Evolutionary conservation across 352 stramenopile species (phyloP).

Genomic region (Phytophthora cactorum): DNA sequence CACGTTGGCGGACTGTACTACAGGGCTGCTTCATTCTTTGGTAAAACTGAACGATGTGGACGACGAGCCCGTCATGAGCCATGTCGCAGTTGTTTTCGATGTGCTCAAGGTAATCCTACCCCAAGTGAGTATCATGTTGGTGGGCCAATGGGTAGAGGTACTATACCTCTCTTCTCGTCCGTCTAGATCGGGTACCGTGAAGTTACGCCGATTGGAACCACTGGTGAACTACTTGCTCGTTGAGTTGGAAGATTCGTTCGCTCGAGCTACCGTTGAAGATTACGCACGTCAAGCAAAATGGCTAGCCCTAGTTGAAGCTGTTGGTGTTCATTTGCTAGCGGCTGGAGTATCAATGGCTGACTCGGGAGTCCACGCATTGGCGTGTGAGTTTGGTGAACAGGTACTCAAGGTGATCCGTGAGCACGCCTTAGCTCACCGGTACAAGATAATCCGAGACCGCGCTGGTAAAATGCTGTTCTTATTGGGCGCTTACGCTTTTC

Average conservation of each 20-base stretch:
- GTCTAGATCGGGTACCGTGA: slow-evolving; percentile 30
- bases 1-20: slow-evolving; percentile 60
- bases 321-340: slow-evolving; percentile 56
- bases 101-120: slow-evolving; percentile 55
- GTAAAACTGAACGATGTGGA: slow-evolving; percentile 33
- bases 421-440: slow-evolving; percentile 68
- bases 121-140: slow-evolving; percentile 62
- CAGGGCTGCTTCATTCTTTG: slow-evolving; percentile 51
- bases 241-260: slow-evolving; percentile 68
- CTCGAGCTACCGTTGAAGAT: slow-evolving; percentile 60
- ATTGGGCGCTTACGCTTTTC: slow-evolving; percentile 31
- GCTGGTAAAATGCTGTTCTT: slow-evolving; percentile 66
- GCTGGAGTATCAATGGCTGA: slow-evolving; percentile 17
- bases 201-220: slow-evolving; percentile 25
- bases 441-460: slow-evolving; percentile 82
- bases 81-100: slow-evolving; percentile 34
- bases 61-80: slow-evolving; percentile 18
- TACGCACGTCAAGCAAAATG: slow-evolving; percentile 82
- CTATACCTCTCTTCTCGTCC: slow-evolving; percentile 55
- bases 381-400: slow-evolving; percentile 32
- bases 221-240: slow-evolving; percentile 42
- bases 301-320: slow-evolving; percentile 60
- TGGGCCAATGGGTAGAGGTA: slow-evolving; percentile 65
- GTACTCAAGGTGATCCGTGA: slow-evolving; percentile 49
- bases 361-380: slow-evolving; percentile 16